A percentile compares a stretch with the other conserved stretches of the same genome.
These are phyloP conservation scores for Megacollybia marginata DNA, from an alignment of 768 basidiomycete genomes.

Conservation along the genomic window DNA sequence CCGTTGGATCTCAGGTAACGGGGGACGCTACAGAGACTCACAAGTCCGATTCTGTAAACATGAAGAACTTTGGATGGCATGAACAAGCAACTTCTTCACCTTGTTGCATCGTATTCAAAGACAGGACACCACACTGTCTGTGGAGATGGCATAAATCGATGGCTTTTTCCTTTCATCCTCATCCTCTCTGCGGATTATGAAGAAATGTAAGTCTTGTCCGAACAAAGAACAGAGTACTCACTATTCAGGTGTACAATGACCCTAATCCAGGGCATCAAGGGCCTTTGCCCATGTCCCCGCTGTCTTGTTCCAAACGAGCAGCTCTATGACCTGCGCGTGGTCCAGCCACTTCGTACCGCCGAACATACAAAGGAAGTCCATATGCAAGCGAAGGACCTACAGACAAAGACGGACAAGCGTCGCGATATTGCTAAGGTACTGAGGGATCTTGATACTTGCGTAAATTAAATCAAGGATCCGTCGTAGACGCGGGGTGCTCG, in stretches of 20 bases:
- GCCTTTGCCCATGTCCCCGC: background rate
- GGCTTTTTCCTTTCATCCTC: conserved; percentile 12
- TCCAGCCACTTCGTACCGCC: background rate
- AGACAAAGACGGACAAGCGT: conserved; percentile 5
- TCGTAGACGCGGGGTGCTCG: too few relatives aligned
- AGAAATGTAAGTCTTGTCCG: conserved; percentile 16
- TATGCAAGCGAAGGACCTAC: background rate
- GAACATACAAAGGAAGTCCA: background rate
- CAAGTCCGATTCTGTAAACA: conserved; percentile 21
- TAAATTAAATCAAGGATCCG: too few relatives aligned
- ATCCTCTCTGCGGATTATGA: too few relatives aligned
- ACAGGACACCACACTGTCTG: too few relatives aligned
- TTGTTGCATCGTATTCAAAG: conserved; percentile 9
- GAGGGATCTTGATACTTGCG: too few relatives aligned
- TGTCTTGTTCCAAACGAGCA: background rate
- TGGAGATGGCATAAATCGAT: too few relatives aligned
- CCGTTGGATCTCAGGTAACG: conserved; percentile 15
- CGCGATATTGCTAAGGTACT: conserved; percentile 22
- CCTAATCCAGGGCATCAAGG: background rate
- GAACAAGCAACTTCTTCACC: conserved; percentile 20
- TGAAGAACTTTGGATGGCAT: conserved; percentile 33
- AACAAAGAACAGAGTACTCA: background rate
- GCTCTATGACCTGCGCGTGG: background rate
- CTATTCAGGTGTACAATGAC: conserved; percentile 1
- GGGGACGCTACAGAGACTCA: conserved; percentile 22